phyloP scores from a whole-genome alignment of 108 stramenopile species.

The Skeletonema potamos region DNA sequence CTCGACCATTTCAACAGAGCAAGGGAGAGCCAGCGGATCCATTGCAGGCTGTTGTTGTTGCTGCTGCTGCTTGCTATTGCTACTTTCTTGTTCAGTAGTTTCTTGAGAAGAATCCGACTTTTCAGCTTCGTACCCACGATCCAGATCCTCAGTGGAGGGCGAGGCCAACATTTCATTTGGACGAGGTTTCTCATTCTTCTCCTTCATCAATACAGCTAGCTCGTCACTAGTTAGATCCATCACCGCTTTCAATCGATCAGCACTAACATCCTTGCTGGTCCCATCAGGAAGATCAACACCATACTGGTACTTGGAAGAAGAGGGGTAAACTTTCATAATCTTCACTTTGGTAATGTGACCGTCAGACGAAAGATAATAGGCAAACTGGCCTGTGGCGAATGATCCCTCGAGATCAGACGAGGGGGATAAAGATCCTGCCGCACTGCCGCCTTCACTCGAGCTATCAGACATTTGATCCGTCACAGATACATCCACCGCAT shows the following conservation, averaged over 20 bases:
- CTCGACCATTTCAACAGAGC: slow-evolving; percentile 39
- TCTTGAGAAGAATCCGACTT: background rate
- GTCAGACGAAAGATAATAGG: slow-evolving; percentile 24
- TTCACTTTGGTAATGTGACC: slow-evolving; percentile 27
- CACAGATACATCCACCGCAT: background rate
- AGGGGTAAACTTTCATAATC: slow-evolving; percentile 4
- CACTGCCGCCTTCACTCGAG: background rate
- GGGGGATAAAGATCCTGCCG: background rate
- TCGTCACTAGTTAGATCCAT: slow-evolving; percentile 36
- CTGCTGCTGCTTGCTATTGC: background rate
- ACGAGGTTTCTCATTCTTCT: slow-evolving; percentile 23
- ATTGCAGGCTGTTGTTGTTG: background rate
- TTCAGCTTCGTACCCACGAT: slow-evolving; percentile 1
- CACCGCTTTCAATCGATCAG: slow-evolving; percentile 10
- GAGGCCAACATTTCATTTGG: background rate
- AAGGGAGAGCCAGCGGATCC: slow-evolving; percentile 12
- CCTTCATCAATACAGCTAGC: slow-evolving; percentile 38
- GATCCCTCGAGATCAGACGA: background rate
- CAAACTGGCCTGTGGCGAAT: slow-evolving; percentile 21
- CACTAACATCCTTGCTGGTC: slow-evolving; percentile 13
- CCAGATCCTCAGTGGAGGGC: background rate
- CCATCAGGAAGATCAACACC: slow-evolving; percentile 20
- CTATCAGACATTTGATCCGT: slow-evolving; percentile 1
- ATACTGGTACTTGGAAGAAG: slow-evolving; percentile 3
- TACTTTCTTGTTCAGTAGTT: background rate